Evolutionary conservation across 345 rosid genomes (phyloP), one percentile per base, ranked within the genome.

Genomic region (Brassica cretica): DNA sequence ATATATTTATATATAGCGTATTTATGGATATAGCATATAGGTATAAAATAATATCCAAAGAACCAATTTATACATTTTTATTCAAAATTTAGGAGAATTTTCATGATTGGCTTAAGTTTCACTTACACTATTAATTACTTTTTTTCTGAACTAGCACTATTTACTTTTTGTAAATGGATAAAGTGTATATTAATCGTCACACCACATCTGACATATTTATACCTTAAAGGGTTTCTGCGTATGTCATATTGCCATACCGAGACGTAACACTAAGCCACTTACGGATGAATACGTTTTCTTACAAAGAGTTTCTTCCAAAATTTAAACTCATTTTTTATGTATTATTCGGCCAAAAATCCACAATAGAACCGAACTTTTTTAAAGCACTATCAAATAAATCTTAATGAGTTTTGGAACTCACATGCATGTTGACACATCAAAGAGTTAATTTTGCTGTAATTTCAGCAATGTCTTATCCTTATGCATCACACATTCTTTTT

Each of bases 241-340:
- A 72, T 72, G 73, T 67, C 55, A 65, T 19, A 56, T 16, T 18
- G 25, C 5, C 25, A 58, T 59, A 24, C 64, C 64, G 7, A 59
- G 46, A 78, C 77, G 73, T 44, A 78, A 78, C 77, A 72, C 21
- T 56, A 49, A 78, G 32, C 37, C 14, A 78, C 77, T 66, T 78
- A n/a, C 77, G 55, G 81, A 49, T 21, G 62, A 41, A 72, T 71
- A 66, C 73, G 30, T 66, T 39, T 59, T 58, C 73, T 58, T 66
- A 65, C 67, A 72, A 78, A 63, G 25, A 35, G 15, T 78, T 72
- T 66, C 77, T 72, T 78, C 56, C 68, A 78, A 32, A 72, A 14
- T 41, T n/a, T 5, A 66, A 78, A 78, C 72, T 72, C 72, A 72
- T 39, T 49, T 53, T 56, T 39, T 33, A 71, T 65, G 35, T 77